These are phyloP conservation scores for Peronospora farinosa DNA, from an alignment of 352 stramenopile species.

Conservation along the genomic window DNA sequence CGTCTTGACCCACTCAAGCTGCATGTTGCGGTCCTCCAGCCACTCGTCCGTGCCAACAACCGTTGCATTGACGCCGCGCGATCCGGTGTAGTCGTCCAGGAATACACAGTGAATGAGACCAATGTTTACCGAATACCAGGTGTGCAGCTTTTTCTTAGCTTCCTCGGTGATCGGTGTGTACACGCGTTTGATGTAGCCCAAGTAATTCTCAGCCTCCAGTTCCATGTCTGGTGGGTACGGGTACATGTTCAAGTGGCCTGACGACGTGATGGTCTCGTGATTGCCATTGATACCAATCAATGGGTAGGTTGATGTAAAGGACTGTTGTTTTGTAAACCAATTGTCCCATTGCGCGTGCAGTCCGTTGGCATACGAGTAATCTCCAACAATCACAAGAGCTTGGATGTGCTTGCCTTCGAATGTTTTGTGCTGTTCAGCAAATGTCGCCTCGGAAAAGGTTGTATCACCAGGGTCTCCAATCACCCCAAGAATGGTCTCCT, in stretches of 20 bases:
- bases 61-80: constrained; percentile 24
- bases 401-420: constrained; percentile 39
- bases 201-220: constrained; percentile 34
- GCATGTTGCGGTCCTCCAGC: constrained; percentile 29
- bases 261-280: constrained; percentile 50
- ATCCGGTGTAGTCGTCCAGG: constrained; percentile 59
- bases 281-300: constrained; percentile 54
- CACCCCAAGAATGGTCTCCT: constrained; percentile 38
- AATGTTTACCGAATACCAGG: constrained; percentile 52
- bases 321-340: constrained; percentile 50
- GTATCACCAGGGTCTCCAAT: constrained; percentile 41
- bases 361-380: constrained; percentile 67
- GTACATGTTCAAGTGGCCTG: constrained; percentile 34
- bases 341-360: constrained; percentile 64
- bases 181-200: constrained; percentile 42
- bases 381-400: constrained; percentile 44
- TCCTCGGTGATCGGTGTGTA: constrained; percentile 45
- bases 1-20: constrained; percentile 52
- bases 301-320: constrained; percentile 39
- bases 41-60: constrained; percentile 39
- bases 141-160: constrained; percentile 27
- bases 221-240: constrained; percentile 36
- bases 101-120: constrained; percentile 50
- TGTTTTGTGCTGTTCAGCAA: constrained; percentile 26
- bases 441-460: constrained; percentile 31